A percentile compares a stretch with the other conserved stretches of the same genome.
These are phyloP conservation scores for Silene noctiflora DNA, from an alignment of 179 eudicot species.

Conservation along the genomic window DNA sequence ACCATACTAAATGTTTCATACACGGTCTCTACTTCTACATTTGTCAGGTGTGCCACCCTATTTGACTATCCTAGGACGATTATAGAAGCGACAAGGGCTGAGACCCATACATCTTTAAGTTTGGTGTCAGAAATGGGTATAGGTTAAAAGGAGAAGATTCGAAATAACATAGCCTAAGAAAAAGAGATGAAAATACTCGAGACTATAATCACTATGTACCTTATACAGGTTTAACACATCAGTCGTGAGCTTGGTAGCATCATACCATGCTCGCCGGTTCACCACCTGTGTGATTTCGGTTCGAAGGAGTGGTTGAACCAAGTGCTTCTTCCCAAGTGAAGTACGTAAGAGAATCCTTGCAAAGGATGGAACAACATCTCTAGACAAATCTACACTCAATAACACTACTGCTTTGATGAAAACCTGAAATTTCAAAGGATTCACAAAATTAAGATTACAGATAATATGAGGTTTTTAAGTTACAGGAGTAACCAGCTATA, in stretches of 20 bases:
- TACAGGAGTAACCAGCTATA: neutral
- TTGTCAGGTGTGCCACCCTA: neutral
- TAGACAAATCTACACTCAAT: slow-evolving; percentile 69
- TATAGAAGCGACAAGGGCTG: neutral
- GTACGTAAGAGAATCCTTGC: slow-evolving; percentile 87
- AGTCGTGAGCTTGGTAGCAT: slow-evolving; percentile 83
- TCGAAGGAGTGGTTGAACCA: slow-evolving; percentile 77
- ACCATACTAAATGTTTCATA: neutral
- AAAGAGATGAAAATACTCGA: neutral
- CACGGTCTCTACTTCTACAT: neutral
- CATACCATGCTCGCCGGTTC: slow-evolving; percentile 94
- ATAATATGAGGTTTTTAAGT: neutral
- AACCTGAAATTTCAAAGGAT: slow-evolving; percentile 45
- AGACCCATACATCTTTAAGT: neutral
- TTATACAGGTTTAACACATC: slow-evolving; percentile 83
- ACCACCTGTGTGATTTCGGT: slow-evolving; percentile 93
- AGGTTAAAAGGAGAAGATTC: neutral
- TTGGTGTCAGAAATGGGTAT: neutral
- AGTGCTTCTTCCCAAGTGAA: slow-evolving; percentile 81
- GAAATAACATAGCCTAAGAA: neutral
- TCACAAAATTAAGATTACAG: neutral
- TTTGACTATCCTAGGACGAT: neutral
- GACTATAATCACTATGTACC: slow-evolving; percentile 40
- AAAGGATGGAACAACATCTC: slow-evolving; percentile 90
- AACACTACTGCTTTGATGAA: slow-evolving; percentile 70